Conservation (phyloP, 2,329 filamentous ascomycete species). For the Escovopsis sp. region DNA sequence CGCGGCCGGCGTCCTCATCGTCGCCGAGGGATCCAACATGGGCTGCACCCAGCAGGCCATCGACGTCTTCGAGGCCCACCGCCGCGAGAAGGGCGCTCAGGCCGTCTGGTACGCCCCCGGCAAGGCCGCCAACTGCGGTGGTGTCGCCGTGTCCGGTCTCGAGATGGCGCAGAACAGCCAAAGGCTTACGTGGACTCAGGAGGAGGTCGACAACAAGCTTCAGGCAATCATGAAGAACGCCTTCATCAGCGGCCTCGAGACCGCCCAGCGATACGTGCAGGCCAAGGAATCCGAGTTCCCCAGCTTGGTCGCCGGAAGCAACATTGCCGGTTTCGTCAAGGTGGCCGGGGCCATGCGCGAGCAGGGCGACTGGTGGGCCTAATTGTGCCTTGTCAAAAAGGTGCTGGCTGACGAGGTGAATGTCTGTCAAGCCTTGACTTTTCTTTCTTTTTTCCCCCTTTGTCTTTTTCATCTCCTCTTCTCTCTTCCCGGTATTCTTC, state of each 20-base stretch:
- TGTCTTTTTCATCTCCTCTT: too few species aligned
- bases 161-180: slow-evolving; percentile 98
- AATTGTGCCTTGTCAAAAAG: background rate
- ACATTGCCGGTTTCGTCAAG: slow-evolving; percentile 97
- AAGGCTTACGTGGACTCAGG: slow-evolving; percentile 68
- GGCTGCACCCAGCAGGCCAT: slow-evolving; percentile 94
- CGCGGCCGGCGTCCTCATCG: slow-evolving; percentile 60
- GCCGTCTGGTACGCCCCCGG: slow-evolving; percentile 93
- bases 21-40: slow-evolving; percentile 98
- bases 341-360: slow-evolving; percentile 88
- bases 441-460: too few species aligned
- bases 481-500: too few species aligned
- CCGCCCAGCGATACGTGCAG: slow-evolving; percentile 76
- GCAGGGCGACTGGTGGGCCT: slow-evolving; percentile 81
- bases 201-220: slow-evolving; percentile 85
- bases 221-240: slow-evolving; percentile 90
- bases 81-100: slow-evolving; percentile 49
- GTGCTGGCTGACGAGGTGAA: too few species aligned
- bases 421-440: too few species aligned
- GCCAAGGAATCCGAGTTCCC: slow-evolving; percentile 63
- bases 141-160: slow-evolving; percentile 90
- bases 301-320: slow-evolving; percentile 80
- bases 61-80: slow-evolving; percentile 71
- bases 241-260: slow-evolving; percentile 79
- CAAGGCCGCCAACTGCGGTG: slow-evolving; percentile 94